Evolutionary conservation across 495 filamentous ascomycete species (phyloP).

Genomic region (Stereocaulon alpinum): DNA sequence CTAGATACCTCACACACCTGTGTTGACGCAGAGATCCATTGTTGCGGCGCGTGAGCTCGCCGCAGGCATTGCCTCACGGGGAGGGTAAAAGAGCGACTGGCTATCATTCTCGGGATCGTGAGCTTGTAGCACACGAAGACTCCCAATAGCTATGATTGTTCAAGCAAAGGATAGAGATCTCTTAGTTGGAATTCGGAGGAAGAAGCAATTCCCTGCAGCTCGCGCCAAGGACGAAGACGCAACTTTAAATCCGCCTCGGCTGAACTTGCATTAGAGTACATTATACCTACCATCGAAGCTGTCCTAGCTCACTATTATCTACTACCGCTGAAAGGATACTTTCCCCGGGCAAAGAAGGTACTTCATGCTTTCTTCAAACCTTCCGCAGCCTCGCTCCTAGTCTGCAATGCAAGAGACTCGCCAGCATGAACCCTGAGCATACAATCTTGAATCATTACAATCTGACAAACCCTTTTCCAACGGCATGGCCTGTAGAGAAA

Average conservation of each 20-base stretch:
- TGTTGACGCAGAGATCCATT: conserved; percentile 36
- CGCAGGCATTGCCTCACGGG: conserved; percentile 49
- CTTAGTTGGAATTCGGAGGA: background rate
- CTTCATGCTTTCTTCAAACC: too few species aligned
- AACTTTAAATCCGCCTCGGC: too few species aligned
- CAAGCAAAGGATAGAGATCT: background rate
- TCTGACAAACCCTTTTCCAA: conserved; percentile 65
- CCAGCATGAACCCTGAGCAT: conserved; percentile 55
- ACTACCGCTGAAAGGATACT: too few species aligned
- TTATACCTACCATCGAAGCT: too few species aligned
- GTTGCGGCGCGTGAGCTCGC: conserved; percentile 36
- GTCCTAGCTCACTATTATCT: too few species aligned
- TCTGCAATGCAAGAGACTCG: conserved; percentile 1
- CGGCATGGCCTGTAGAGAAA: conserved; percentile 78
- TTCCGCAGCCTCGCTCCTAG: too few species aligned
- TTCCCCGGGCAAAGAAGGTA: too few species aligned
- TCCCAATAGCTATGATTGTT: background rate
- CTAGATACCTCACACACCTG: conserved; percentile 16
- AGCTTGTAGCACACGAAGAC: background rate
- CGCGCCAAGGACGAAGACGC: background rate
- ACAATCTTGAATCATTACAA: conserved; percentile 84
- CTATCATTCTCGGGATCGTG: conserved; percentile 40
- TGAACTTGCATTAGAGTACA: too few species aligned
- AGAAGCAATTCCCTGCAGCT: conserved; percentile 7
- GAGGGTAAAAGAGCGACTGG: conserved; percentile 44